These are phyloP conservation scores for Nakazawaea siamensis DNA, from an alignment of 805 yeast species.

Conservation along the genomic window DNA sequence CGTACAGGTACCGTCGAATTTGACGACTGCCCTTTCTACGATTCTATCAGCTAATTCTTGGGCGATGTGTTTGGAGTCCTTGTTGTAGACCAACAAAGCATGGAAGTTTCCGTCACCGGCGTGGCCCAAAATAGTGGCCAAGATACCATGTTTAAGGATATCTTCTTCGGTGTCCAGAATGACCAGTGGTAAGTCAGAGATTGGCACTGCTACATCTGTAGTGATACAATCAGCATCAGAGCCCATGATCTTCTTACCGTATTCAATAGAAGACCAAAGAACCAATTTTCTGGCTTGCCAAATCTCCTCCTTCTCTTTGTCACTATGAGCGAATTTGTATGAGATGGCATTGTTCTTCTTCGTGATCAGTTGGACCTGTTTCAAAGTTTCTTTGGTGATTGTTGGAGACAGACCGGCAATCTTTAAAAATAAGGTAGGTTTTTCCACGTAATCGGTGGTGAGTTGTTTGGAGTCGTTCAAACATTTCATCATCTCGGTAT, in stretches of 20 bases:
- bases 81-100: slow-evolving; percentile 41
- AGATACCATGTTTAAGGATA: slow-evolving; percentile 34
- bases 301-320: slow-evolving; percentile 49
- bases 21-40: slow-evolving; percentile 21
- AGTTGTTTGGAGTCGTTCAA: slow-evolving; percentile 39
- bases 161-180: slow-evolving; percentile 48
- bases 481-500: slow-evolving; percentile 52
- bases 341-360: slow-evolving; percentile 33
- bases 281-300: slow-evolving; percentile 65
- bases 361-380: slow-evolving; percentile 39
- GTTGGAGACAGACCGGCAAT: slow-evolving; percentile 31
- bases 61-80: slow-evolving; percentile 29
- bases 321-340: slow-evolving; percentile 46
- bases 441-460: slow-evolving; percentile 44
- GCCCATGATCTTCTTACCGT: slow-evolving; percentile 40
- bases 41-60: slow-evolving; percentile 20
- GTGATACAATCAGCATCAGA: slow-evolving; percentile 47
- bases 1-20: slow-evolving; percentile 63
- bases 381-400: slow-evolving; percentile 31
- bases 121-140: slow-evolving; percentile 52
- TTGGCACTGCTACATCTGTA: slow-evolving; percentile 68
- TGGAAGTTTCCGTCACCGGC: slow-evolving; percentile 74
- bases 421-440: slow-evolving; percentile 54
- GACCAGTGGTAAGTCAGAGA: slow-evolving; percentile 46
- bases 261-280: slow-evolving; percentile 48